Evolutionary conservation across 371 early-diverging fungal genomes (phyloP), one percentile per base, ranked within the genome.

Genomic region (Sporodiniella umbellata): DNA sequence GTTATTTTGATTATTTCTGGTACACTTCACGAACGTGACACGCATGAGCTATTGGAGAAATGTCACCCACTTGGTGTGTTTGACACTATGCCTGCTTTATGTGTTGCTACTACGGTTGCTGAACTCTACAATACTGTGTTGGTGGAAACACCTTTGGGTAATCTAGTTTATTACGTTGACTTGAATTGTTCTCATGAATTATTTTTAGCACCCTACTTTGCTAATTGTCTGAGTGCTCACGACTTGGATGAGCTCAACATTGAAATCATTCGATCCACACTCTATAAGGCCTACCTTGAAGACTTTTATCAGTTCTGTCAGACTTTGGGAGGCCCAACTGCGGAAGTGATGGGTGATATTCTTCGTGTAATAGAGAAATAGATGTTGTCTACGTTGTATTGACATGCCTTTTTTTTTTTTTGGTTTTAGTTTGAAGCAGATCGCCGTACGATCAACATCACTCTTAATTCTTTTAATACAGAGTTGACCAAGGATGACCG

Each of bases 241-340:
- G 99, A 99, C 70, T 75, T 99, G 53, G 95, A 99, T 68, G 98
- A 98, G 70, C 81, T 97, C 70, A 96, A 99, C 70, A 96, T 98
- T 75, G 98, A 99, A 67, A 96, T 99, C 51, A 99, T 99, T 60
- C 85, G 99, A 57, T 98, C 97, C 78, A 95, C 96, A 3, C 82
- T 99, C 33, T 95, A 96, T 81, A 96, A 96, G 72, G 95, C 97
- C 7, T 99, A 98, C 58, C 68, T 99, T 49, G 98, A 98, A 78
- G 99, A 99, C 71, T 99, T 97, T 73, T 89, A 94, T 66, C 64
- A 74, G 10, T 99, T 92, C 71, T 93, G 94, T 59, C 81, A 85
- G 56, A 54, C 50, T 1, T 60, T 95, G n/a, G 95, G 90, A 47
- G 92, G 87, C 4, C 80, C 87, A 8, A 97, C 99, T 4, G 90